A percentile compares a stretch with the other conserved stretches of the same genome.
phyloP scores from a whole-genome alignment of 768 basidiomycete species.

The Rhizopogon salebrosus region DNA sequence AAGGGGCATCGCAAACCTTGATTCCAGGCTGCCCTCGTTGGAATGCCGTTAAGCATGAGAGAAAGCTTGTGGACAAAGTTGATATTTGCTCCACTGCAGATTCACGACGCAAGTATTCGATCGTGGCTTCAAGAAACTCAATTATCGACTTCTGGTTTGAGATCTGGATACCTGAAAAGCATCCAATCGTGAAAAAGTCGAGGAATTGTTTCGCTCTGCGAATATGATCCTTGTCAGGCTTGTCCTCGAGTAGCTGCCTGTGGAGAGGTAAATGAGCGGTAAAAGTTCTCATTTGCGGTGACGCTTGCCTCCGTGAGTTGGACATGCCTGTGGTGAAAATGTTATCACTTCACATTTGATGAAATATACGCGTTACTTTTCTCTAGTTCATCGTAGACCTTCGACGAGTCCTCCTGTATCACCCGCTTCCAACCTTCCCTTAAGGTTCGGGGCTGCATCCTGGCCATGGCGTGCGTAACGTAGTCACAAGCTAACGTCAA shows the following conservation, averaged over 20 bases:
- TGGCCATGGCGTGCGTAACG: background rate
- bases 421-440: background rate
- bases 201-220: constrained; percentile 3
- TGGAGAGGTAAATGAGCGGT: background rate
- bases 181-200: constrained; percentile 1
- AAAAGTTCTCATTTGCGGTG: background rate
- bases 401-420: background rate
- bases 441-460: background rate
- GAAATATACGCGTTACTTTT: background rate
- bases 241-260: background rate
- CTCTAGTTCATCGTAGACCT: background rate
- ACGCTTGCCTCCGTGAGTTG: background rate
- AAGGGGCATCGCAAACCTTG: constrained; percentile 1
- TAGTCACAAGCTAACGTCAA: background rate
- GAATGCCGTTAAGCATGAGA: constrained; percentile 30
- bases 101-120: background rate
- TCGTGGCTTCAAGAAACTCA: background rate
- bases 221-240: background rate
- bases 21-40: constrained; percentile 10
- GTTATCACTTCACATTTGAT: background rate
- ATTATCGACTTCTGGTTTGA: background rate
- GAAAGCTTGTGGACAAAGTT: constrained; percentile 30
- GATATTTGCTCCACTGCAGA: background rate
- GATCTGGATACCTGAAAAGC: background rate
- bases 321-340: background rate